Percentiles rank a stretch among this genome's conserved stretches.
These are phyloP conservation scores for Coriolopsis trogii DNA, from an alignment of 1,284 basidiomycete species.

Conservation along the genomic window DNA sequence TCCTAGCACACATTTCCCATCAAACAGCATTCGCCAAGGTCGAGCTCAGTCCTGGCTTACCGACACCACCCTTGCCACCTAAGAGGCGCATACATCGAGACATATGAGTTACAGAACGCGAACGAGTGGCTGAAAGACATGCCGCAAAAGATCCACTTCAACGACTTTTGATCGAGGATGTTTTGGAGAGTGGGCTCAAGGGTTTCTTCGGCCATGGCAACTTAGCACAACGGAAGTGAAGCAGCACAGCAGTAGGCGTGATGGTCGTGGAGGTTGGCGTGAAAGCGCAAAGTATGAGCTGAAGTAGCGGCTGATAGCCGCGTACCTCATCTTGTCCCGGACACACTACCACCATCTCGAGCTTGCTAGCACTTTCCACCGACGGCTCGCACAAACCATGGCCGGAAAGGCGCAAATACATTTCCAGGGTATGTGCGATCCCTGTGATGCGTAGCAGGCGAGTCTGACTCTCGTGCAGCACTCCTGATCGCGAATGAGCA, in stretches of 20 bases:
- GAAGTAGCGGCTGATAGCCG: conserved; percentile 19
- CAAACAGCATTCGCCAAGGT: background rate
- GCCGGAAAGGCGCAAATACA: conserved; percentile 35
- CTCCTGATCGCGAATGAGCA: conserved; percentile 88
- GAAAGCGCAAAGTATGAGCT: no score
- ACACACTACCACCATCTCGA: conserved; percentile 26
- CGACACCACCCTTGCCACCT: conserved; percentile 96
- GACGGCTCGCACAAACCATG: conserved; percentile 27
- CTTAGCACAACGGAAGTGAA: no score
- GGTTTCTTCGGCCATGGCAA: conserved; percentile 51
- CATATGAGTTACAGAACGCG: conserved; percentile 13
- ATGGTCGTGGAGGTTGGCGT: conserved; percentile 13
- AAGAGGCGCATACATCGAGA: conserved; percentile 12
- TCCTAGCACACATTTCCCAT: conserved; percentile 46
- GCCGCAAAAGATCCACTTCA: conserved; percentile 98
- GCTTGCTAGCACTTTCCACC: conserved; percentile 30
- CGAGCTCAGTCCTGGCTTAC: conserved; percentile 46
- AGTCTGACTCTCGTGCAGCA: conserved; percentile 46
- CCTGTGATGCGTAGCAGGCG: no score
- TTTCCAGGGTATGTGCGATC: conserved; percentile 32
- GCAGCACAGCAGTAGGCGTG: no score
- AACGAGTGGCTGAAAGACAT: conserved; percentile 38
- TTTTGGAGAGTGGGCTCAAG: conserved; percentile 87
- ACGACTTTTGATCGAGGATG: conserved; percentile 82
- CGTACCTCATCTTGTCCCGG: conserved; percentile 24